These are phyloP conservation scores for Dictyostelium discoideum DNA, from an alignment of 78 protist species.

Conservation along the genomic window DNA sequence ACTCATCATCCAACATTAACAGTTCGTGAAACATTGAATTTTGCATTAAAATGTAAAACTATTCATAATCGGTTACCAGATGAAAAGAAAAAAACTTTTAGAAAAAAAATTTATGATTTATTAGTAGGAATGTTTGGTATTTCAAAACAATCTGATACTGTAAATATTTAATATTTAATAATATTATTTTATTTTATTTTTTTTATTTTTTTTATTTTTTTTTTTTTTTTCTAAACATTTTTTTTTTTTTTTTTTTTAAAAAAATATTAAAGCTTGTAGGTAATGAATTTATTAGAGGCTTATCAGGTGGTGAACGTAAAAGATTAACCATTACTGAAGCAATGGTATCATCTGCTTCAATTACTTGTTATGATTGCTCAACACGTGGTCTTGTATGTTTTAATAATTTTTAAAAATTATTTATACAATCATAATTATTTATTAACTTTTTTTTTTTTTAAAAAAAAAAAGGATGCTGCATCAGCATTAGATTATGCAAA, in stretches of 20 bases:
- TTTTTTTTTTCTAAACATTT: not conserved
- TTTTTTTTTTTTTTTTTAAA: not conserved
- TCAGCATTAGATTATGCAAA: slow-evolving; percentile 79
- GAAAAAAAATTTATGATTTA: slow-evolving; percentile 19
- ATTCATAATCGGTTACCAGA: slow-evolving; percentile 15
- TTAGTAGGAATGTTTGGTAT: slow-evolving; percentile 53
- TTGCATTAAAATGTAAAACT: slow-evolving; percentile 61
- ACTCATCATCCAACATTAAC: slow-evolving; percentile 60
- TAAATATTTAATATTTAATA: not conserved
- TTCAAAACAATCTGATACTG: slow-evolving; percentile 37
- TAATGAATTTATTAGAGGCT: slow-evolving; percentile 74
- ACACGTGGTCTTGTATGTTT: slow-evolving; percentile 63
- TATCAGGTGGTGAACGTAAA: slow-evolving; percentile 80
- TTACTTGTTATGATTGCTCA: slow-evolving; percentile 72
- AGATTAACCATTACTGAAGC: slow-evolving; percentile 73
- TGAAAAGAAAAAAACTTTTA: slow-evolving; percentile 27
- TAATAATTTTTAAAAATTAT: not conserved
- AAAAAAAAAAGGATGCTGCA: slow-evolving; percentile 46
- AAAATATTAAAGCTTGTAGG: slow-evolving; percentile 51
- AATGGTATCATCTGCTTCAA: slow-evolving; percentile 58
- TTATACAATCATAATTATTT: not conserved
- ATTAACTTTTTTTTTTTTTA: not conserved
- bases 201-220: not conserved
- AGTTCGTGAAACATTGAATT: slow-evolving; percentile 53
- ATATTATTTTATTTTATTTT: not conserved